Base-by-base conservation (phyloP, 148 eudicot genomes). In the Polygonum aviculare region DNA sequence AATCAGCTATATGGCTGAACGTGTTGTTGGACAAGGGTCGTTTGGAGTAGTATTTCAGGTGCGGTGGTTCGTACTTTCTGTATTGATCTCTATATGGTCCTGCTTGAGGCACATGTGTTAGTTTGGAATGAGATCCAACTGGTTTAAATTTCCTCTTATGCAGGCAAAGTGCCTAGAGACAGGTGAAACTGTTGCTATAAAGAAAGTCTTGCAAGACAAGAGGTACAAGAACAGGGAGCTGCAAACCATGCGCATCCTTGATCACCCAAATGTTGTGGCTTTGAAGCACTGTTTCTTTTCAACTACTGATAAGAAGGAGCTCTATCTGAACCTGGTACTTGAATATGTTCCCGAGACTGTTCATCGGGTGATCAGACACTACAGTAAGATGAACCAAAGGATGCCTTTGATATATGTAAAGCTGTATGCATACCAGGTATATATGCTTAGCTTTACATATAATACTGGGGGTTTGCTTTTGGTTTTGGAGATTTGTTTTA, bases 41-140 rank as follows among this genome's bases (percentile, higher is more conserved):
- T 93, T 93, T 73, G 98, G 98, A 76, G 89, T 91, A 22, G 98
- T 93, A 73, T 91, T 91, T 78, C 95, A 92, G 93, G 97, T 92
- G 72, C 57, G 21, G 22, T 63, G 39, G 21, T 18, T 11, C 73
- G 0, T 9, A n/a, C 21, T 9, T 78, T 15, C 35, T 33, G 26
- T 6, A 18, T 21, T 26, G 74, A 9, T 60, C 50, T 39, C 2
- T 77, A 16, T 26, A 50, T 67, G 21, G 45, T 38, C 45, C 9
- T 67, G 35, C 45, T 67, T 67, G 45, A 14, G 33, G n/a, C 40
- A 63, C 18, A 33, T 63, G 40, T 63, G 2, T 33, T 26, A 31
- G 69, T 36, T 15, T 67, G 19, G 44, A 38, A 36, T 36, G 19
- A 12, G 19, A 7, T 36, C 38, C 8, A 60, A 49, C 73, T 41